Evolutionary conservation across 2,329 filamentous ascomycete species (phyloP), one percentile per base, ranked within the genome.

Genomic region (Gnomoniopsis smithogilvyi): DNA sequence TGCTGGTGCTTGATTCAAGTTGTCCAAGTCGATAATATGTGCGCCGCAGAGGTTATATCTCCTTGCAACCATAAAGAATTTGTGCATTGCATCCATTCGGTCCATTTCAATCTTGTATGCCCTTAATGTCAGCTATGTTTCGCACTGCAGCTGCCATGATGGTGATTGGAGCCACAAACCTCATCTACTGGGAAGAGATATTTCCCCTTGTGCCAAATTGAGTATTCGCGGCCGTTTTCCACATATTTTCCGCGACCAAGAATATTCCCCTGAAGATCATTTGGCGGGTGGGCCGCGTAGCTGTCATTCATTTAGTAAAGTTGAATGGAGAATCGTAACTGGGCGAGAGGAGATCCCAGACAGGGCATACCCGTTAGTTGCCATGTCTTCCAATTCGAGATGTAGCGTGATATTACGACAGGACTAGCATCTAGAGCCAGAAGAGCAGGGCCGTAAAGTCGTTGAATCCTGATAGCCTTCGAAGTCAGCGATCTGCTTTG

Each of bases 181-280:
- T 84, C 81, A 66, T 87, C 84, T 70, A 83, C 85, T 15, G 84
- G 84, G 59, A 83, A 79, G 74, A 84, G 76, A 70, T 86, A 87
- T 43, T 81, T 75, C 61, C 83, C 83, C 66, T 74, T 75, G 62
- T 80, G 79, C 68, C 76, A 85, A 56, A 78, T 78, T 69, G 85
- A 82, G 67, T 84, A 86, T 52, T 71, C 69, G 54, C 83, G 78
- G 54, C 80, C 82, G 67, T 85, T 82, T 66, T 85, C 83, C 41
- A 15, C 17, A n/a, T 54, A 60, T 10, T 41, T 11, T 3, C 49
- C 60, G 12, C 46, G 48, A 8, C 57, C 61, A 48, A 41, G 38
- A 33, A 19, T 36, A 38, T 26, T 38, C 11, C 11, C 19, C 4
- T 19, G 24, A 24, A 30, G 6, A 36, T 49, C 51, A 19, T 36